phyloP scores from a whole-genome alignment of 2,329 filamentous ascomycete species.

The Paraconiothyrium sp. region DNA sequence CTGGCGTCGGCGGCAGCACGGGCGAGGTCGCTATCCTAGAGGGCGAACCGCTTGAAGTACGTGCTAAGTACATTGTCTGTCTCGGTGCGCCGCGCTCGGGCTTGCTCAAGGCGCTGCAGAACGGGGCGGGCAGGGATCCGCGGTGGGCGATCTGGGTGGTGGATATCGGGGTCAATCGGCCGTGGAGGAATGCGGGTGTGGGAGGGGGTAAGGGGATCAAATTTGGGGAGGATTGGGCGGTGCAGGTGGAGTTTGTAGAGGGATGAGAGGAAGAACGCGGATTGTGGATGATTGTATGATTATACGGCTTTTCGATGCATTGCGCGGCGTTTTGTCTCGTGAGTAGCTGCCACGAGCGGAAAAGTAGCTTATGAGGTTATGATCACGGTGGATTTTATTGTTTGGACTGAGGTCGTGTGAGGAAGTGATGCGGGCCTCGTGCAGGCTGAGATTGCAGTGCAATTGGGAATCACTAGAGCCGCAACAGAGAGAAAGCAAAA shows the following conservation, averaged over 20 bases:
- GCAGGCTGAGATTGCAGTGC: too few species aligned
- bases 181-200: constrained; percentile 86
- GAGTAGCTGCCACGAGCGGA: not conserved
- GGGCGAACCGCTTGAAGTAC: constrained; percentile 80
- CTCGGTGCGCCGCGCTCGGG: constrained; percentile 89
- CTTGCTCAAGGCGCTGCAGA: constrained; percentile 77
- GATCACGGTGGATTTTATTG: not conserved
- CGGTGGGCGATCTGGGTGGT: constrained; percentile 84
- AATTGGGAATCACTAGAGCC: not conserved
- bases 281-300: constrained; percentile 1
- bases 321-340: constrained; percentile 32
- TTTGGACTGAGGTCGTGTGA: too few species aligned
- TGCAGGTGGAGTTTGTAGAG: constrained; percentile 67
- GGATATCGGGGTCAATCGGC: constrained; percentile 85
- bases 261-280: constrained; percentile 19
- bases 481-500: too few species aligned
- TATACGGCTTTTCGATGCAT: constrained; percentile 24
- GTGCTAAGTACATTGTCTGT: constrained; percentile 82
- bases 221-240: constrained; percentile 87
- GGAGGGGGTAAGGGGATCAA: constrained; percentile 84
- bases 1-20: constrained; percentile 82
- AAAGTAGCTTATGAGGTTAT: not conserved
- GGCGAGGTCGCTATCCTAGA: constrained; percentile 70
- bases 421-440: too few species aligned
- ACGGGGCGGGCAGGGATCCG: constrained; percentile 60